Evolutionary conservation across 495 filamentous ascomycete genomes (phyloP).

Genomic region (Podospora anserina): DNA sequence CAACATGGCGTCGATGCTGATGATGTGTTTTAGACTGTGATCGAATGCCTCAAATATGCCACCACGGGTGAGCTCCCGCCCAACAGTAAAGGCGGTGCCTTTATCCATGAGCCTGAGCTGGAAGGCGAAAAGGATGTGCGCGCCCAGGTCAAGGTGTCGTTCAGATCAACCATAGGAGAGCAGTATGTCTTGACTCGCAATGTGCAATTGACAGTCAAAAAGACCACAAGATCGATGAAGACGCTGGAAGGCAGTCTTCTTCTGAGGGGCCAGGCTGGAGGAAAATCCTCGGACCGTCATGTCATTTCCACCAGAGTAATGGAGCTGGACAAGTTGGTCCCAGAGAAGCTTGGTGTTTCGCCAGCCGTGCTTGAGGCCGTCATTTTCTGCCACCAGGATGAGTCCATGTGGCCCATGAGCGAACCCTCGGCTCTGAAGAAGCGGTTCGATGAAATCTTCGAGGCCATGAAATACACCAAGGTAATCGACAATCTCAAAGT

Average conservation of each 20-base stretch:
- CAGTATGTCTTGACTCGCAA: constrained; percentile 78
- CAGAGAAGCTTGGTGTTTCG: constrained; percentile 85
- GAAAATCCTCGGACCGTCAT: constrained; percentile 61
- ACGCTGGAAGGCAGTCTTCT: constrained; percentile 75
- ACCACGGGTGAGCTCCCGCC: constrained; percentile 92
- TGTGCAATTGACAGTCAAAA: constrained; percentile 83
- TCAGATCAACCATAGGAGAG: constrained; percentile 69
- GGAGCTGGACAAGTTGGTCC: constrained; percentile 78
- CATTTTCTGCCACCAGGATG: constrained; percentile 98
- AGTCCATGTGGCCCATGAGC: constrained; percentile 97
- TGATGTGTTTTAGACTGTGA: constrained; percentile 67
- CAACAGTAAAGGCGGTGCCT: constrained; percentile 90
- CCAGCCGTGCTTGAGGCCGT: constrained; percentile 86
- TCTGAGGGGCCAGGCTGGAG: constrained; percentile 56
- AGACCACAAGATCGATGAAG: constrained; percentile 65
- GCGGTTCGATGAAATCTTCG: constrained; percentile 95
- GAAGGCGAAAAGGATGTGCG: constrained; percentile 85
- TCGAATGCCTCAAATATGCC: constrained; percentile 98
- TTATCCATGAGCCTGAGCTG: constrained; percentile 92
- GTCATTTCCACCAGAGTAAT: constrained; percentile 72
- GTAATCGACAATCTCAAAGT: constrained; percentile 91
- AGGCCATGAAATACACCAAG: constrained; percentile 93
- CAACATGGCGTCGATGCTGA: constrained; percentile 14
- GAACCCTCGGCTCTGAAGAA: constrained; percentile 82
- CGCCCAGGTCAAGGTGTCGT: constrained; percentile 87